Percentiles rank a stretch among this genome's conserved stretches.
phyloP scores from a whole-genome alignment of 139 green algal species.

The Chlamydomonas incerta region DNA sequence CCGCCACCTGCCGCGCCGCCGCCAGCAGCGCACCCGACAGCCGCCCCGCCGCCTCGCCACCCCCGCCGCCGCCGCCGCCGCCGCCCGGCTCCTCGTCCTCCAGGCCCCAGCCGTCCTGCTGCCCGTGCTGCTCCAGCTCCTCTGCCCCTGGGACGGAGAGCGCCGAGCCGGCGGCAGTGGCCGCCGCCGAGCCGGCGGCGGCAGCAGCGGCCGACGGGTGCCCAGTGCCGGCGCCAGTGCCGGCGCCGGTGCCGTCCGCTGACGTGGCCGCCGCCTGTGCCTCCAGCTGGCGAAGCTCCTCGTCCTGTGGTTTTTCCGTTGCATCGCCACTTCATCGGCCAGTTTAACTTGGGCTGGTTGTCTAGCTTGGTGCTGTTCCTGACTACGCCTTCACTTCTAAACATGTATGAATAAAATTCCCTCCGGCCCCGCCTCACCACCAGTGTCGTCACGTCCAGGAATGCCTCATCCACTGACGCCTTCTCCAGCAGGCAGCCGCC shows the following conservation, averaged over 20 bases:
- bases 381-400: no score
- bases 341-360: neutral
- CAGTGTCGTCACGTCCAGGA: slow-evolving; percentile 85
- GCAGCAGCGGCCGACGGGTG: no score
- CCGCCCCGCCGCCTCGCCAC: neutral
- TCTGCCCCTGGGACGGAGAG: neutral
- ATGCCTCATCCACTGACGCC: slow-evolving; percentile 91
- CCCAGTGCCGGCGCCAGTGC: no score
- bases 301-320: no score
- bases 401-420: no score
- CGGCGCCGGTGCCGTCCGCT: no score
- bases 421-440: slow-evolving; percentile 45
- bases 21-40: neutral
- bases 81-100: neutral
- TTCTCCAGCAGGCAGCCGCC: slow-evolving; percentile 66
- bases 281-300: slow-evolving; percentile 12
- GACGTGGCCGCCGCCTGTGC: no score
- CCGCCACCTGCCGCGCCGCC: neutral
- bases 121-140: neutral
- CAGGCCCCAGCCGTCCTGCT: neutral
- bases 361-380: no score
- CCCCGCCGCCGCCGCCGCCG: neutral
- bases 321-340: neutral
- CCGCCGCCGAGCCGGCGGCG: no score
- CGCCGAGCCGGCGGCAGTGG: no score